These are phyloP conservation scores for Fusarium sacchari DNA, from an alignment of 2,329 filamentous ascomycete species.

Conservation along the genomic window DNA sequence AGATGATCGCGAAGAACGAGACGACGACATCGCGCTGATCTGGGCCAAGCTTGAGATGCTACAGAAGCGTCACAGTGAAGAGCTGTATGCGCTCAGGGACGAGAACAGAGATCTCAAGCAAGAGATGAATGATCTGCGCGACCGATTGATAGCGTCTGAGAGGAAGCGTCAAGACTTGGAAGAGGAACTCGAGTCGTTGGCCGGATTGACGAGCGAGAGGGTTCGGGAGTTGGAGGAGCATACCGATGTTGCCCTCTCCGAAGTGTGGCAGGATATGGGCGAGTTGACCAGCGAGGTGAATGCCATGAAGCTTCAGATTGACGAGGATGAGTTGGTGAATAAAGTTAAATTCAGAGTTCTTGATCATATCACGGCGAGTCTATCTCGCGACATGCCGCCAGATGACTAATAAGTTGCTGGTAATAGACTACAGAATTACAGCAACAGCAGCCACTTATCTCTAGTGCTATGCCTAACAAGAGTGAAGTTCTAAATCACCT, in stretches of 20 bases:
- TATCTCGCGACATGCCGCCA: neutral
- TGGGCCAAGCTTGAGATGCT: slow-evolving; percentile 9
- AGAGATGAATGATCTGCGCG: slow-evolving; percentile 3
- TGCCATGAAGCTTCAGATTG: neutral
- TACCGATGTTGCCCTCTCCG: neutral
- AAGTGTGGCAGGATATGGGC: neutral
- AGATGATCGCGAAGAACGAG: neutral
- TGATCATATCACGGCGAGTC: neutral
- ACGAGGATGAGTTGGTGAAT: slow-evolving; percentile 4
- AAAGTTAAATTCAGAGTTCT: slow-evolving; percentile 2
- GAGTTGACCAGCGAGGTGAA: neutral
- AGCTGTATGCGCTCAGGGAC: neutral
- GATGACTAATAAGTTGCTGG: neutral
- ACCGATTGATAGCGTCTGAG: neutral
- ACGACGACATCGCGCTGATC: slow-evolving; percentile 9
- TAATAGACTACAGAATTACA: no score
- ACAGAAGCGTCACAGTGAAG: neutral
- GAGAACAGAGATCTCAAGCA: slow-evolving; percentile 8
- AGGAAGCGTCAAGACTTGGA: neutral
- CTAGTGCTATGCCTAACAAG: no score
- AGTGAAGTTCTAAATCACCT: no score
- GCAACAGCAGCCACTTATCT: no score
- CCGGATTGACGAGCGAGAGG: neutral
- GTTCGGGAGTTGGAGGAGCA: neutral
- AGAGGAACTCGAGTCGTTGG: neutral